Base-by-base conservation (phyloP, 2,329 filamentous ascomycete species). In the Penicillium sp. region DNA sequence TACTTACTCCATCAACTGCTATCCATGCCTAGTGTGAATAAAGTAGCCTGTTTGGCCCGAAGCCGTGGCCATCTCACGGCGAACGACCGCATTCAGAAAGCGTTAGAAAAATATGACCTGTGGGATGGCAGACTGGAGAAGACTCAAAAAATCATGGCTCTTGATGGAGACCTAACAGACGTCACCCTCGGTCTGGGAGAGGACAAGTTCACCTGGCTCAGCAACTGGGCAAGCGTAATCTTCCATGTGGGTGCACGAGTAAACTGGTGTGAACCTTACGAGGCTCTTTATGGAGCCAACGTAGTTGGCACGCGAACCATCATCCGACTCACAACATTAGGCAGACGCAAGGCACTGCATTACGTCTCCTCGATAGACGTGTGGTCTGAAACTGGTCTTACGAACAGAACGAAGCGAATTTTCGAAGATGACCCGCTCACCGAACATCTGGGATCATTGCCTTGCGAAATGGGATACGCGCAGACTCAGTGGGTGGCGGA, bases 401-500 rank as follows among this genome's bases (percentile, higher is more conserved):
- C 54, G 3, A 28, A 48, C 3, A 53, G 48, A 1, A 54, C 51
- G 0, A 28, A 24, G 1, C 22, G 21, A 15, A 33, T 43, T 3
- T 19, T 43, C 3, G 56, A 59, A 29, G 53, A 58, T 26, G 57
- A 37, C 3, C 39, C 54, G 4, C 54, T 57, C 5, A 24, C 38
- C n/a, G 46, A 39, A 1, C 45, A 58, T 31, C 12, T 55, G 7
- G 17, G 39, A 7, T 40, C 26, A n/a, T 34, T 57, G 3, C 43
- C 31, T 2, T 59, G 93, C 2, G 80, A 80, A 21, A 91, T 85
- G 1, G 88, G 88, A 4, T 94, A 95, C 59, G 88, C 88, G 2
- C 87, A 93, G 66, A 81, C 80, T 53, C 93, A 95, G 70, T 94
- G 87, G 87, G 83, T 78, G 2, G 75, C 77, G 0, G 79, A 82